Evolutionary conservation across 163 green algal genomes (phyloP), one percentile per base, ranked within the genome.

Genomic region (Prototheca wickerhamii): DNA sequence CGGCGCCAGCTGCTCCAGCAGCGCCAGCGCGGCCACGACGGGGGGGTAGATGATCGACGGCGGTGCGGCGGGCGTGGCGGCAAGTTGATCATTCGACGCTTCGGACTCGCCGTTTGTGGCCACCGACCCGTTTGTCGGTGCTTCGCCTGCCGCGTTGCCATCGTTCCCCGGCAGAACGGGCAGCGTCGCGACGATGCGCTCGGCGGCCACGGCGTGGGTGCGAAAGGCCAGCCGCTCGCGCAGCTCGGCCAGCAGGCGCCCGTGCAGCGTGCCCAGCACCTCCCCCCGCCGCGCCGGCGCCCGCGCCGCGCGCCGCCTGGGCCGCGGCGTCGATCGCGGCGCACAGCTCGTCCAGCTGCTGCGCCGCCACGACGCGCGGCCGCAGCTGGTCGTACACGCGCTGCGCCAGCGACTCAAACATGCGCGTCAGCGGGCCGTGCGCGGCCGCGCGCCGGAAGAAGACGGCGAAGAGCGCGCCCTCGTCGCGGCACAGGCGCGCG

Each of bases 321-420:
- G 6, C 61, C 8, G 43, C 59, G 46, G 23, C 33, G 37, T 54
- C 33, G n/a, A 54, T 37, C 34, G 58, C 58, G 21, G 35, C 6
- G 37, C 25, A 25, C 35, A 63, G 25, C 35, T 6, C 65, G 64
- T 89, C 79, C 30, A 94, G 43, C 33, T 87, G 79, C 32, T 76
- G 66, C 32, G 87, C 67, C 52, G 82, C 58, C 44, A 90, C 74
- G 54, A 86, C 67, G 20, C 55, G 53, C 3, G 81, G 81, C 18
- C 92, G 73, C 60, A 97, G 74, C 3, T 76, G 66, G 61, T 98
- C 92, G 69, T 97, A 97, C 55, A 98, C 77, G 46, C 93, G 70
- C 33, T 76, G 91, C 62, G 82, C 91, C 62, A 98, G 76, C 37
- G 93, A 84, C 63, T 97, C 89, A 51, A 95, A 81, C 37, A 98